These are phyloP conservation scores for Kazachstania sp. DNA, from an alignment of 1,139 yeast genomes.

Conservation along the genomic window DNA sequence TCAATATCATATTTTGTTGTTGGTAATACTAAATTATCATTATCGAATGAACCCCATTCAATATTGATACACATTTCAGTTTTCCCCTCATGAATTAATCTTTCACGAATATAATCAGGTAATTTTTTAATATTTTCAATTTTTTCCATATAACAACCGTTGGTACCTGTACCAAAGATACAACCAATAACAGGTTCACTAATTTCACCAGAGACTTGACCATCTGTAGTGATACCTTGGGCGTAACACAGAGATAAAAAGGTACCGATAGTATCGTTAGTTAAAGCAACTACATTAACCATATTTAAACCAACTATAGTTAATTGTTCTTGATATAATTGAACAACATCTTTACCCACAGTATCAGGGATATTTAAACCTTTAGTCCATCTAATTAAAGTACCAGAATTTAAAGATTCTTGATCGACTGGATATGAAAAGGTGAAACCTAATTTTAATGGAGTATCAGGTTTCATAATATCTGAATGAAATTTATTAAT, in stretches of 20 bases:
- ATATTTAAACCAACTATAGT: slow-evolving; percentile 39
- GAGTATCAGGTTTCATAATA: slow-evolving; percentile 9
- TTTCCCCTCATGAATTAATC: slow-evolving; percentile 38
- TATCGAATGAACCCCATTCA: slow-evolving; percentile 98
- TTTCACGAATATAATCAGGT: slow-evolving; percentile 34
- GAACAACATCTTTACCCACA: slow-evolving; percentile 75
- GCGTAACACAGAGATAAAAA: slow-evolving; percentile 80
- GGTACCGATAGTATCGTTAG: slow-evolving; percentile 94
- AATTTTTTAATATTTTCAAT: slow-evolving; percentile 64
- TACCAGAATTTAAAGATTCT: slow-evolving; percentile 68
- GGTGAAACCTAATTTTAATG: slow-evolving; percentile 80
- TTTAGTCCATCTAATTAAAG: slow-evolving; percentile 88
- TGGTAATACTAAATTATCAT: slow-evolving; percentile 63
- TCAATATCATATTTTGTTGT: slow-evolving; percentile 62
- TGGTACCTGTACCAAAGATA: slow-evolving; percentile 95
- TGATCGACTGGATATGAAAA: slow-evolving; percentile 90
- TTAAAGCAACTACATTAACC: slow-evolving; percentile 77
- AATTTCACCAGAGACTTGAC: slow-evolving; percentile 59
- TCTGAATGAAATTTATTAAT: slow-evolving; percentile 54
- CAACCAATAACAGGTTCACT: slow-evolving; percentile 73
- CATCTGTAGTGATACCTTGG: no score
- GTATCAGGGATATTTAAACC: slow-evolving; percentile 82
- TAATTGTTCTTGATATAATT: slow-evolving; percentile 58
- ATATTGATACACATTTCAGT: slow-evolving; percentile 84
- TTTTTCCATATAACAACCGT: slow-evolving; percentile 84